Percentiles rank a stretch among this genome's conserved stretches.
phyloP scores from a whole-genome alignment of 306 rosid genomes.

The Rosa multiflora region DNA sequence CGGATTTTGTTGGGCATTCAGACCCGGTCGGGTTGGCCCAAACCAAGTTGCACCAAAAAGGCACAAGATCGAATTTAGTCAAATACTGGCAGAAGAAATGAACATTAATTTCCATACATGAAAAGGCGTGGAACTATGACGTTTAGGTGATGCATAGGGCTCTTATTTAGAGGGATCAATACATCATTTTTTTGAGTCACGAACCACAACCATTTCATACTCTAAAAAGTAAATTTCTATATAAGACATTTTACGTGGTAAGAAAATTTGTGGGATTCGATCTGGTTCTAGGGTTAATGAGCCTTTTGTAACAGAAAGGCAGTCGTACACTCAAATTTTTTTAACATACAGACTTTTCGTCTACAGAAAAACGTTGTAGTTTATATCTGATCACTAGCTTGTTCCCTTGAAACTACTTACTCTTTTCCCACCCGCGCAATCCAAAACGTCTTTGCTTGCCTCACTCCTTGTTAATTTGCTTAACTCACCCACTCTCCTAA shows the following conservation, averaged over 20 bases:
- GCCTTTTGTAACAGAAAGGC: slow-evolving; percentile 8
- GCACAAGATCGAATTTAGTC: too few relatives aligned
- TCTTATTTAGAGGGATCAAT: too few relatives aligned
- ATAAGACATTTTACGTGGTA: background rate
- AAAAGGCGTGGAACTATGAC: too few relatives aligned
- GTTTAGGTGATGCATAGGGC: too few relatives aligned
- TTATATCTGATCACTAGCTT: background rate
- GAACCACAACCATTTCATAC: background rate
- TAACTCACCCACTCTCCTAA: background rate
- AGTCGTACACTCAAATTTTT: background rate
- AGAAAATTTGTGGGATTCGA: too few relatives aligned
- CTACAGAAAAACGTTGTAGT: background rate
- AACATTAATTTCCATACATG: too few relatives aligned
- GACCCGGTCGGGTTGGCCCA: background rate
- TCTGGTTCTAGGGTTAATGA: background rate
- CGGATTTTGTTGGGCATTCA: too few relatives aligned
- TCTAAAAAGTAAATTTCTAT: background rate
- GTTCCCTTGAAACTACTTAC: slow-evolving; percentile 7
- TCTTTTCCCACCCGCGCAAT: background rate
- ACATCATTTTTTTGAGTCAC: background rate
- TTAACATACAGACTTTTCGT: background rate
- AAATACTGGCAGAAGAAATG: too few relatives aligned
- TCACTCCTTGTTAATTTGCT: background rate
- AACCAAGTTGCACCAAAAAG: background rate
- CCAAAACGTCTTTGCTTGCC: background rate